phyloP scores from a whole-genome alignment of 495 filamentous ascomycete genomes.

The Hypoxylon fragiforme region DNA sequence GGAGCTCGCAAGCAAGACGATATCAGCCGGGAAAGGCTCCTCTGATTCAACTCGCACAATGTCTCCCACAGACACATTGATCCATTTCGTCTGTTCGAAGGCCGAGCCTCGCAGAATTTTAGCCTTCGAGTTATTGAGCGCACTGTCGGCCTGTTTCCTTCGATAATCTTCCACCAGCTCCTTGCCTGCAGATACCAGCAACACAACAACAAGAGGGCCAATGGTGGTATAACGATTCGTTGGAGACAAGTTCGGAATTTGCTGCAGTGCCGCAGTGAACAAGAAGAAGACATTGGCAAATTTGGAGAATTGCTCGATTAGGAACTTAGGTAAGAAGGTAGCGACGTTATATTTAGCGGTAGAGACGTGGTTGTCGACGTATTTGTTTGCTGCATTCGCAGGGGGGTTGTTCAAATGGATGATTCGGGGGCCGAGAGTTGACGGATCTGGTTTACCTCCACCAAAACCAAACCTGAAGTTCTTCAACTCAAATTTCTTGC shows the following conservation, averaged over 20 bases:
- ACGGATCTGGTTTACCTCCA: conserved; percentile 80
- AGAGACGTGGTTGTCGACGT: conserved; percentile 93
- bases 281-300: conserved; percentile 99
- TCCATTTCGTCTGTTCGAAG: conserved; percentile 89
- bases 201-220: conserved; percentile 83
- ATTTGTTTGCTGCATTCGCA: conserved; percentile 85
- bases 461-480: conserved; percentile 97
- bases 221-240: conserved; percentile 97
- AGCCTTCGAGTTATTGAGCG: conserved; percentile 86
- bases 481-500: conserved; percentile 65
- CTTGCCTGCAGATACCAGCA: conserved; percentile 92
- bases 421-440: conserved; percentile 85
- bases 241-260: conserved; percentile 92
- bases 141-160: conserved; percentile 81
- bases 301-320: conserved; percentile 99
- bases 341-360: conserved; percentile 96
- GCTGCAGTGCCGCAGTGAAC: conserved; percentile 93
- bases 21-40: conserved; percentile 92
- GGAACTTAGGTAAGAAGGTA: conserved; percentile 96
- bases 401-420: conserved; percentile 98
- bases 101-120: conserved; percentile 79
- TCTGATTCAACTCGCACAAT: conserved; percentile 94
- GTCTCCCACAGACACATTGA: conserved; percentile 91
- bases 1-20: conserved; percentile 89
- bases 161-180: conserved; percentile 94